phyloP scores from a whole-genome alignment of 2,329 filamentous ascomycete species.

The Fusarium irregulare region DNA sequence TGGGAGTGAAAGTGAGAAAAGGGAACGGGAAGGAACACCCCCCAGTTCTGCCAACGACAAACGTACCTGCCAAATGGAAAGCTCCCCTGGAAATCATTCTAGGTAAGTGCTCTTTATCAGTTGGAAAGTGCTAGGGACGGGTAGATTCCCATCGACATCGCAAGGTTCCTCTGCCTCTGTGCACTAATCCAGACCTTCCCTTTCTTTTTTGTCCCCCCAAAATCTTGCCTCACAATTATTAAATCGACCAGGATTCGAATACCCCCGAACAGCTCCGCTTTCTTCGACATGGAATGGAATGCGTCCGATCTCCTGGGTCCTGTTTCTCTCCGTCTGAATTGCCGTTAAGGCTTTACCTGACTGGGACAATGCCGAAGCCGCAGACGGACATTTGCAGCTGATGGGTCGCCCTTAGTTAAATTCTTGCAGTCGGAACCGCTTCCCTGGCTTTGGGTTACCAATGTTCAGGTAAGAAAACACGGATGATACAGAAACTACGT shows the following conservation, averaged over 20 bases:
- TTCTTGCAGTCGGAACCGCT: conserved; percentile 35
- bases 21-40: conserved; percentile 34
- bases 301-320: conserved; percentile 38
- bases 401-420: conserved; percentile 25
- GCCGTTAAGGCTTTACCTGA: conserved; percentile 34
- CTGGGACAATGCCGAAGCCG: conserved; percentile 35
- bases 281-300: conserved; percentile 32
- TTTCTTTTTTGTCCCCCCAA: conserved; percentile 11
- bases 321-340: conserved; percentile 36
- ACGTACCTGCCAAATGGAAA: conserved; percentile 11
- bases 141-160: not conserved
- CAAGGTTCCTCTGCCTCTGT: not conserved
- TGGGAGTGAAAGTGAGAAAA: conserved; percentile 28
- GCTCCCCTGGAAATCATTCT: not conserved
- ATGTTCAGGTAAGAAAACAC: conserved; percentile 2
- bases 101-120: not conserved
- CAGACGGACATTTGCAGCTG: conserved; percentile 32
- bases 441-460: conserved; percentile 27
- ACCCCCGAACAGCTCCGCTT: conserved; percentile 36
- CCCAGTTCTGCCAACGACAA: conserved; percentile 10
- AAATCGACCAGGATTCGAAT: conserved; percentile 21
- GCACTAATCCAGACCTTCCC: not conserved
- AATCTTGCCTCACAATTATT: conserved; percentile 15
- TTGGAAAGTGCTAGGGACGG: not conserved
- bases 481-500: not conserved